Percentiles rank a stretch among this genome's conserved stretches.
These are phyloP conservation scores for Hygrophorus russula DNA, from an alignment of 768 basidiomycete genomes.

Conservation along the genomic window DNA sequence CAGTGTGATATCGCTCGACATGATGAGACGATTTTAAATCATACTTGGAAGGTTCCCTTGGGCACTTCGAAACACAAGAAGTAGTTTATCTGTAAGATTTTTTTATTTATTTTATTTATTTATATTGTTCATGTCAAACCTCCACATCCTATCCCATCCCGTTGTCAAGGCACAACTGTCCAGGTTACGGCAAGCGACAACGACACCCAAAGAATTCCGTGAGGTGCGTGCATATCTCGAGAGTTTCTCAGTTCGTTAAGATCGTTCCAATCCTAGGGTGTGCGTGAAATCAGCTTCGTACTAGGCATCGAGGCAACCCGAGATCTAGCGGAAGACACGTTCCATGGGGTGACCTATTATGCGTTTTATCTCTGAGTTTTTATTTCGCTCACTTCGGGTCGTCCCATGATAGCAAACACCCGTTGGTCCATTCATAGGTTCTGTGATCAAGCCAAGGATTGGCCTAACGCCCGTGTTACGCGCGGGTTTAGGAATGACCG, in stretches of 20 bases:
- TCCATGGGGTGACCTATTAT: slow-evolving; percentile 45
- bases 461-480: slow-evolving; percentile 88
- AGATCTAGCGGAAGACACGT: slow-evolving; percentile 47
- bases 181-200: slow-evolving; percentile 50
- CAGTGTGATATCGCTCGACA: no score
- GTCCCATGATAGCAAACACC: slow-evolving; percentile 55
- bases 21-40: no score
- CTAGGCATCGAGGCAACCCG: slow-evolving; percentile 79
- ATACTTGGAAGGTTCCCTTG: no score
- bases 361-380: neutral
- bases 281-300: slow-evolving; percentile 64
- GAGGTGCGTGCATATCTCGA: slow-evolving; percentile 38
- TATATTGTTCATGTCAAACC: slow-evolving; percentile 14
- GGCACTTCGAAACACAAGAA: no score
- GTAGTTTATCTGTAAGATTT: no score
- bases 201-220: slow-evolving; percentile 65
- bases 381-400: slow-evolving; percentile 2
- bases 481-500: slow-evolving; percentile 89
- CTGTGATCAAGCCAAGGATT: slow-evolving; percentile 60
- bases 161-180: slow-evolving; percentile 65
- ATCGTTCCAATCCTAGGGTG: slow-evolving; percentile 32
- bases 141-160: slow-evolving; percentile 58
- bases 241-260: neutral
- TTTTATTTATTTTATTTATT: neutral
- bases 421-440: slow-evolving; percentile 68